phyloP scores from a whole-genome alignment of 148 eudicot species.

The Vaccinium darrowii region DNA sequence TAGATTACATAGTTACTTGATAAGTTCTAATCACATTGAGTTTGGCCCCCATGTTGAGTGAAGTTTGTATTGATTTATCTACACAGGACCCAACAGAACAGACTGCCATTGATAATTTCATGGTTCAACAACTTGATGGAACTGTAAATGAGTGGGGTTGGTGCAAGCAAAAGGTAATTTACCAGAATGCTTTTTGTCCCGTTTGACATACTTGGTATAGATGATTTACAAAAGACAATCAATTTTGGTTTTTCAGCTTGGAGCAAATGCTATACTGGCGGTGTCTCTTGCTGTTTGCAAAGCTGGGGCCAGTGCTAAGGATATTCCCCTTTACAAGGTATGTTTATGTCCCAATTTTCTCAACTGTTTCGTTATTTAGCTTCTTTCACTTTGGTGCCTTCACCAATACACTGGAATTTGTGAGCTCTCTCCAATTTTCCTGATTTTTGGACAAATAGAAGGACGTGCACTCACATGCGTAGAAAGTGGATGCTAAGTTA shows the following conservation, averaged over 20 bases:
- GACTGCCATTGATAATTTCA: conserved; percentile 79
- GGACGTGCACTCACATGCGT: background rate
- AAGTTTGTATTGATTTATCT: conserved; percentile 11
- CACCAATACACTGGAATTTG: background rate
- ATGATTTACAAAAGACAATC: background rate
- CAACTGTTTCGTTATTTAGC: background rate
- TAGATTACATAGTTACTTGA: background rate
- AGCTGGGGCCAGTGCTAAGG: conserved; percentile 82
- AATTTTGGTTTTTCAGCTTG: conserved; percentile 53
- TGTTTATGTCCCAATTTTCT: background rate
- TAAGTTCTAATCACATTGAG: background rate
- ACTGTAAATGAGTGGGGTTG: conserved; percentile 98
- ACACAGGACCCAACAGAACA: conserved; percentile 83
- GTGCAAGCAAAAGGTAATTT: conserved; percentile 96
- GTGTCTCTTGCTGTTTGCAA: conserved; percentile 98
- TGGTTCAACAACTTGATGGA: conserved; percentile 97
- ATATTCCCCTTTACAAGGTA: conserved; percentile 91
- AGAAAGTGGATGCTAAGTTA: background rate
- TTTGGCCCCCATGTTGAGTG: background rate
- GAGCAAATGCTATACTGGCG: conserved; percentile 96
- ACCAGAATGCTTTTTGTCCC: background rate
- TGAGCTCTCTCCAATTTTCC: background rate
- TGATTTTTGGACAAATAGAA: background rate
- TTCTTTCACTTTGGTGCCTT: background rate
- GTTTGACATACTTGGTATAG: background rate